Evolutionary conservation across 2,329 filamentous ascomycete species (phyloP), one percentile per base, ranked within the genome.

Genomic region (Tolypocladium sp.): DNA sequence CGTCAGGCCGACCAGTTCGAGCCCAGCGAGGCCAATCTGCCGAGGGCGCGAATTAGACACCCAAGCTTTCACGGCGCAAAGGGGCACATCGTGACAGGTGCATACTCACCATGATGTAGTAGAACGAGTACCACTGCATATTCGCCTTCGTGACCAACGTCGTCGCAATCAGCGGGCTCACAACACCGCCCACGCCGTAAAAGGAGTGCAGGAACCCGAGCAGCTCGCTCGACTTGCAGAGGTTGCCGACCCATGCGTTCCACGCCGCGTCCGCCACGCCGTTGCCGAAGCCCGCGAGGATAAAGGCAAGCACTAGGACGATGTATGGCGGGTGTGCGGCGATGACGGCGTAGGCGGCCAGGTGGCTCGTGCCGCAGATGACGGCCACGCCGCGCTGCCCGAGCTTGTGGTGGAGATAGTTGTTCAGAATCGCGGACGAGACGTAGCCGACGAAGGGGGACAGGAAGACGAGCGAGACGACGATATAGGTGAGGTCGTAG

Each of bases 181-280:
- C 75, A 0, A 87, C 86, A 1, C 86, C 90, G 0, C 90, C 90
- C 0, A 90, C 67, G 0, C 88, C 88, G 67, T 91, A 93, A 42
- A 83, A 82, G 1, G 83, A 87, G 69, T 92, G 89, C 33, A 92
- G 72, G 60, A 91, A 79, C 1, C 90, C 89, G 1, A 91, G 79
- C 1, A 93, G 75, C 68, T 92, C 85, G 68, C 92, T 92, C 9
- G 88, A 75, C 60, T 84, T 82, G 15, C 83, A 79, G 85, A 93
- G 89, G 65, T 86, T 88, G 13, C 90, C 90, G 25, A 83, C 71
- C 79, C 80, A 85, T 9, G 81, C 81, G 67, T 84, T 83, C 77
- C 82, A 86, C 3, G 76, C 81, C 60, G 76, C 79, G 63, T 85
- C 87, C 58, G 84, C 79, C 10, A 91, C 73, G 2, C 89, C 89